Percentiles rank a stretch among this genome's conserved stretches.
phyloP scores from a whole-genome alignment of 352 stramenopile genomes.

The Phytophthora cactorum region DNA sequence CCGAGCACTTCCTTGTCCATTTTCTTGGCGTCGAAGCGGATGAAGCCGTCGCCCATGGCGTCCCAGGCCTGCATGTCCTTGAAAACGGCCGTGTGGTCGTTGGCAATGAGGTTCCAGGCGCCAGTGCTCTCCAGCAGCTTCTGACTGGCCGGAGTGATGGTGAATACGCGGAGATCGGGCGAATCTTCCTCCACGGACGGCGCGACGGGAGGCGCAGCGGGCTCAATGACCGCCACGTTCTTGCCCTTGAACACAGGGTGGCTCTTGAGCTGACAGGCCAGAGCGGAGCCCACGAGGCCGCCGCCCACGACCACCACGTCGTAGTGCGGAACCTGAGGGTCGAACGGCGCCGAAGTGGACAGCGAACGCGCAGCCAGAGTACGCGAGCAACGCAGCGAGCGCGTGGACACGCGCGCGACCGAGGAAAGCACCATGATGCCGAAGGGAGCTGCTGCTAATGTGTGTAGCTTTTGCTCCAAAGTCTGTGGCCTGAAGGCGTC shows the following conservation, averaged over 20 bases:
- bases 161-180: constrained; percentile 91
- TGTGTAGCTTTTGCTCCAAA: constrained; percentile 33
- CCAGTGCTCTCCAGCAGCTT: constrained; percentile 72
- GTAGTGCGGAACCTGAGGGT: constrained; percentile 57
- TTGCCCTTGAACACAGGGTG: constrained; percentile 82
- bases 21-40: constrained; percentile 87
- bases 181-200: constrained; percentile 62
- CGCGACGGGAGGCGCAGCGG: constrained; percentile 42
- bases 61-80: constrained; percentile 93
- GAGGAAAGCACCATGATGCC: constrained; percentile 37
- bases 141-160: constrained; percentile 88
- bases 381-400: constrained; percentile 28
- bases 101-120: constrained; percentile 81
- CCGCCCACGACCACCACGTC: constrained; percentile 87
- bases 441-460: constrained; percentile 9
- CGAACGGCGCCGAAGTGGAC: constrained; percentile 29
- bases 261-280: constrained; percentile 84
- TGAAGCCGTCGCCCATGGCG: constrained; percentile 87
- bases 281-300: constrained; percentile 81
- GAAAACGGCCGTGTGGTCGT: constrained; percentile 71
- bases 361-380: constrained; percentile 17
- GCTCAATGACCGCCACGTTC: constrained; percentile 80
- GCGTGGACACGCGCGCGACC: constrained; percentile 29
- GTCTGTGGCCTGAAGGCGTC: constrained; percentile 37
- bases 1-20: constrained; percentile 66